These are phyloP conservation scores for Lactarius tabidus DNA, from an alignment of 768 basidiomycete genomes.

Conservation along the genomic window DNA sequence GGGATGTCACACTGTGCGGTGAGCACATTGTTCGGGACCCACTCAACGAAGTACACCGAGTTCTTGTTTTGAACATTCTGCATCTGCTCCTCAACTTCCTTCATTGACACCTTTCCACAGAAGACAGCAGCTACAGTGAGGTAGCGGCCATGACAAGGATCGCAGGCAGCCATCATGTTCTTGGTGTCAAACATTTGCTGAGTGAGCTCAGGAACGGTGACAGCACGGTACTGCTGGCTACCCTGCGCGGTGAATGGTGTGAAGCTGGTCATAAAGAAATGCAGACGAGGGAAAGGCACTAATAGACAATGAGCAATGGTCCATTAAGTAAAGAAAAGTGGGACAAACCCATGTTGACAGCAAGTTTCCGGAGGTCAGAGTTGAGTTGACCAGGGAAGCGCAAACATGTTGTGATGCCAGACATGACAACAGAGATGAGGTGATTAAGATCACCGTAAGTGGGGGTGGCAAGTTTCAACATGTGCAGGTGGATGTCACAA, in stretches of 20 bases:
- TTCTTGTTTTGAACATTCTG: conserved; percentile 97
- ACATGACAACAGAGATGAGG: conserved; percentile 97
- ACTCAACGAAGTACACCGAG: conserved; percentile 97
- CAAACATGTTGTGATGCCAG: conserved; percentile 96
- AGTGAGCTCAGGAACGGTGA: conserved; percentile 95
- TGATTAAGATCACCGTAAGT: conserved; percentile 98
- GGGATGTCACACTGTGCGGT: conserved; percentile 98
- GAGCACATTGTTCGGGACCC: conserved; percentile 99
- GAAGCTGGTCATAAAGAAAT: conserved; percentile 98
- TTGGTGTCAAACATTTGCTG: conserved; percentile 99
- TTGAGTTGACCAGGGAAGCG: conserved; percentile 99
- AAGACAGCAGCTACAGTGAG: conserved; percentile 96
- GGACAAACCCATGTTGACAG: conserved; percentile 93
- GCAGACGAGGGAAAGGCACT: conserved; percentile 99
- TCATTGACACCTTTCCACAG: conserved; percentile 99
- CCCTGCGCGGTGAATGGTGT: conserved; percentile 93
- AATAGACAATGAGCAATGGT: conserved; percentile 8
- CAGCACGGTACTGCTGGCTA: conserved; percentile 92
- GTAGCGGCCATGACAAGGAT: conserved; percentile 96
- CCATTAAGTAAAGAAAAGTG: neutral
- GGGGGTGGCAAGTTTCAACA: conserved; percentile 91
- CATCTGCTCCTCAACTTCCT: conserved; percentile 99
- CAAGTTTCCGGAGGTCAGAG: conserved; percentile 96
- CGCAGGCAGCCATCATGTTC: conserved; percentile 99
- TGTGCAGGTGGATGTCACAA: conserved; percentile 98